Conservation (phyloP, 306 rosid genomes). For the Trifolium fragiferum region DNA sequence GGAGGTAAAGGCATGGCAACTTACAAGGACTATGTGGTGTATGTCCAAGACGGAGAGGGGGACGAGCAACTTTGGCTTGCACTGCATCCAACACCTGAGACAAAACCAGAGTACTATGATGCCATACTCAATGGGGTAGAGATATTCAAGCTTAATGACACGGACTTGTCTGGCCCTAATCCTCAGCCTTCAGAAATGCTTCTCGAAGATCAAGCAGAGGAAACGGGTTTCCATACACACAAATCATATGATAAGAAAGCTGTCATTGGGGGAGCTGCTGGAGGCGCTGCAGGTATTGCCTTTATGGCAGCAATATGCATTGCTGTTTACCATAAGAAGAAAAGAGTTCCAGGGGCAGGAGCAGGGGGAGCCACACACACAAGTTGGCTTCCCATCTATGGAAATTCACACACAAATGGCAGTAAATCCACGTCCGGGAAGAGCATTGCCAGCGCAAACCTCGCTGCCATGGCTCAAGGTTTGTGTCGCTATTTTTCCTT, state of each 20-base stretch:
- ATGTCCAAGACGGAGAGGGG: conserved; percentile 35
- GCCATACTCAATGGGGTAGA: conserved; percentile 58
- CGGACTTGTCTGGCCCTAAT: conserved; percentile 60
- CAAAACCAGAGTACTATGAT: conserved; percentile 53
- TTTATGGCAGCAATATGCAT: conserved; percentile 52
- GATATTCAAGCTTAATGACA: conserved; percentile 60
- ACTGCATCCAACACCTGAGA: conserved; percentile 40
- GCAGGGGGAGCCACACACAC: conserved; percentile 24
- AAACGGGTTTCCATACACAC: background rate
- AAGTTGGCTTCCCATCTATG: conserved; percentile 60
- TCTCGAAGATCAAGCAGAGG: background rate
- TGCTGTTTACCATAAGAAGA: conserved; percentile 45
- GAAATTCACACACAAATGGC: conserved; percentile 16
- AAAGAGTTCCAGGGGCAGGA: conserved; percentile 40
- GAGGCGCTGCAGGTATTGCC: conserved; percentile 59
- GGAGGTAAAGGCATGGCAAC: conserved; percentile 47
- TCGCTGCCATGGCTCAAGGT: conserved; percentile 55
- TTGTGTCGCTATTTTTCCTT: conserved; percentile 60
- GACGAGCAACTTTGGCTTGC: conserved; percentile 51
- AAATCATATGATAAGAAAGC: background rate
- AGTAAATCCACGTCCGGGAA: conserved; percentile 53
- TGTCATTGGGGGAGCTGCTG: conserved; percentile 61
- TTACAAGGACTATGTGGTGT: conserved; percentile 49
- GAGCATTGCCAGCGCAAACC: conserved; percentile 40
- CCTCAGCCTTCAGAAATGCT: conserved; percentile 58